Evolutionary conservation across 441 rosid genomes (phyloP).

Genomic region (Adansonia madagascariensis): DNA sequence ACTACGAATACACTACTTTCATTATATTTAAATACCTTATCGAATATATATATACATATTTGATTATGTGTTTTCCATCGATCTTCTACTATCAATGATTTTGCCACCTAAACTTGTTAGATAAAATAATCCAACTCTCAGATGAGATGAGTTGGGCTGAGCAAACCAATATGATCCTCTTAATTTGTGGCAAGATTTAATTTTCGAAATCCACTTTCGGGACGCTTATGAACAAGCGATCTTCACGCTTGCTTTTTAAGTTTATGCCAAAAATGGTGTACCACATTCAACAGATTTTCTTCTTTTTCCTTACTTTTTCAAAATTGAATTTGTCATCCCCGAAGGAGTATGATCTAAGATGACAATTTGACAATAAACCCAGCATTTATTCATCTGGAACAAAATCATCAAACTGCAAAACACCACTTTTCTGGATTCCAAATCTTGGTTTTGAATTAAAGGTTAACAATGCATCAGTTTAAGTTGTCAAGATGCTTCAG

Average conservation of each 20-base stretch:
- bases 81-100: neutral
- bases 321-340: neutral
- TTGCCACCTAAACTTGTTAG: neutral
- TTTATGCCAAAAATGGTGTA: neutral
- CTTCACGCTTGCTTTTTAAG: neutral
- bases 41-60: no score
- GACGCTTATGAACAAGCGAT: neutral
- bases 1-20: no score
- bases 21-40: no score
- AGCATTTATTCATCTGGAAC: neutral
- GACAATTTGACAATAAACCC: neutral
- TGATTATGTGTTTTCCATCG: neutral
- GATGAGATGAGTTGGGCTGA: no score
- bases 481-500: conserved; percentile 60
- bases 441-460: neutral
- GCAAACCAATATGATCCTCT: neutral
- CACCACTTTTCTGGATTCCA: neutral
- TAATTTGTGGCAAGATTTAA: neutral
- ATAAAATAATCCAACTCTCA: neutral
- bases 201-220: no score
- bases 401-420: neutral
- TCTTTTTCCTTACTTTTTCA: conserved; percentile 10
- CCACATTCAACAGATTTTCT: neutral
- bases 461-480: neutral
- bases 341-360: neutral